Percentiles rank a stretch among this genome's conserved stretches.
Evolutionary conservation across 1,284 basidiomycete genomes (phyloP).

Genomic region (Tilletiopsis washingtonensis): DNA sequence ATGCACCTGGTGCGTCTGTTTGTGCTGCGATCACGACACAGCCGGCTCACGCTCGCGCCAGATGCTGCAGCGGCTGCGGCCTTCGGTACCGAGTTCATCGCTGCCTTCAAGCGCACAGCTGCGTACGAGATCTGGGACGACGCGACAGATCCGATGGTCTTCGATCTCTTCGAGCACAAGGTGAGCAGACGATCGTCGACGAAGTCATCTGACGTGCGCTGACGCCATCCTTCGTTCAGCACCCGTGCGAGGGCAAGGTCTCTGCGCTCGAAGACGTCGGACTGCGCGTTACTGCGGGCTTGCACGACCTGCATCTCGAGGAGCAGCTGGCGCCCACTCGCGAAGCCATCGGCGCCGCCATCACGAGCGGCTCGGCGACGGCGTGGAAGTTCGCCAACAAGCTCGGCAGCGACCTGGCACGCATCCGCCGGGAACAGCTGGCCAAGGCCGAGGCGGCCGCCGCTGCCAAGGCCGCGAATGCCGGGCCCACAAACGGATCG

Average conservation of each 20-base stretch:
- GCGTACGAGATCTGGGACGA: slow-evolving; percentile 33
- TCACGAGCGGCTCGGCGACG: slow-evolving; percentile 32
- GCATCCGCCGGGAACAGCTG: slow-evolving; percentile 12
- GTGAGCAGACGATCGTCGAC: no score
- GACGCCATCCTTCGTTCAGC: no score
- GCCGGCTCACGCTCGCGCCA: no score
- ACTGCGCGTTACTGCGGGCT: slow-evolving; percentile 33
- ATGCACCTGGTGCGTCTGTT: slow-evolving; percentile 9
- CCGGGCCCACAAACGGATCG: neutral
- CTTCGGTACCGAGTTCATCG: slow-evolving; percentile 39
- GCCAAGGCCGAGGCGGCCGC: slow-evolving; percentile 1
- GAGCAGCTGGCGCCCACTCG: slow-evolving; percentile 40
- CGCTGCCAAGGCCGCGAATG: neutral
- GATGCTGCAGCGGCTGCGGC: slow-evolving; percentile 8
- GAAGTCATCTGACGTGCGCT: no score
- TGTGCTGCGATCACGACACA: no score
- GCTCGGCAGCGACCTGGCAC: slow-evolving; percentile 34
- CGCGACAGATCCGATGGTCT: slow-evolving; percentile 38
- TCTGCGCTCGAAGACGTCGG: slow-evolving; percentile 41
- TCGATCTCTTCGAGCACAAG: slow-evolving; percentile 39
- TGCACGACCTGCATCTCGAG: slow-evolving; percentile 41
- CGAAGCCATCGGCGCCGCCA: slow-evolving; percentile 37
- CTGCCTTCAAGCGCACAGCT: slow-evolving; percentile 24
- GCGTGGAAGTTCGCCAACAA: slow-evolving; percentile 34
- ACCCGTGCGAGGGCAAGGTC: slow-evolving; percentile 42